Conservation (phyloP, 257 asterid genomes). For the Paraleonurus japonicus region DNA sequence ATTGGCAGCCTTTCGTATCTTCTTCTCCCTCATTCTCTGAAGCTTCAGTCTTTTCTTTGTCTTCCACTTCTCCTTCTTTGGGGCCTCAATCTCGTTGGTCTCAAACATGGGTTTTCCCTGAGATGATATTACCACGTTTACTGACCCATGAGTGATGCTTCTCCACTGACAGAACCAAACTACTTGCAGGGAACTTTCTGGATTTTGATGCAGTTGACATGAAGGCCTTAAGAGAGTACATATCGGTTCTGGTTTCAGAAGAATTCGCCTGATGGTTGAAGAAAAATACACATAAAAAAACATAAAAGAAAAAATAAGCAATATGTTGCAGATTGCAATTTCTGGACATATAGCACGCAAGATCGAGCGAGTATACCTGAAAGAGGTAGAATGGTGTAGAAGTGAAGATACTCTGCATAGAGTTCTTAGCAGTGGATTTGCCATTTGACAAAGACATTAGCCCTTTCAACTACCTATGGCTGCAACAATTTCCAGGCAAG, state of each 20-base stretch:
- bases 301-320: neutral
- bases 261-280: constrained; percentile 33
- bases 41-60: constrained; percentile 74
- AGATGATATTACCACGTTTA: constrained; percentile 65
- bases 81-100: constrained; percentile 67
- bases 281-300: neutral
- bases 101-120: constrained; percentile 79
- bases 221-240: constrained; percentile 27
- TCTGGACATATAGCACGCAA: neutral
- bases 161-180: constrained; percentile 33
- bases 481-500: constrained; percentile 11
- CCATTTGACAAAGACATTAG: constrained; percentile 33
- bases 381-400: constrained; percentile 20
- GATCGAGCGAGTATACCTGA: constrained; percentile 24
- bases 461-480: constrained; percentile 17
- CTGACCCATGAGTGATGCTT: constrained; percentile 57
- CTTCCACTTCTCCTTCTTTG: constrained; percentile 84
- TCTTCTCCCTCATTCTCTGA: constrained; percentile 65
- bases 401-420: constrained; percentile 29
- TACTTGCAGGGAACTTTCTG: constrained; percentile 26
- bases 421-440: constrained; percentile 26
- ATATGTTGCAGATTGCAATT: neutral
- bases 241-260: constrained; percentile 28
- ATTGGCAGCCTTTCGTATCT: constrained; percentile 75
- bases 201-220: constrained; percentile 19